Evolutionary conservation across 768 basidiomycete species (phyloP).

Genomic region (Suillus tomentosus): DNA sequence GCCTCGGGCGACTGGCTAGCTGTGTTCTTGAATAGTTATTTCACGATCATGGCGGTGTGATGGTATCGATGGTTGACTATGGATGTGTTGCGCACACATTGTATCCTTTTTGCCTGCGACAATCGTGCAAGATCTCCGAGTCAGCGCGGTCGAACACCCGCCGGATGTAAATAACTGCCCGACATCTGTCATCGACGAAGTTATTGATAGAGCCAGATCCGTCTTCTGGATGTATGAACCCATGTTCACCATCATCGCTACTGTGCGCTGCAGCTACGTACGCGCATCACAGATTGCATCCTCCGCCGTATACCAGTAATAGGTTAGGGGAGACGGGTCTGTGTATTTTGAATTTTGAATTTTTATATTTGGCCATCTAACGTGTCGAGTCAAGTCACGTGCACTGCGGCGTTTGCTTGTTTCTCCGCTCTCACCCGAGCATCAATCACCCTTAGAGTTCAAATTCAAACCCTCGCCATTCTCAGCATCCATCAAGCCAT

Average conservation of each 20-base stretch:
- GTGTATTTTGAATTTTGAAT: too few species aligned
- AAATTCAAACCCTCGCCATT: not conserved
- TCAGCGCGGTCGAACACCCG: too few species aligned
- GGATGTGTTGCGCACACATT: not conserved
- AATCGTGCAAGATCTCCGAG: not conserved
- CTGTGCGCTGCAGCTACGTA: not conserved
- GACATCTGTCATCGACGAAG: not conserved
- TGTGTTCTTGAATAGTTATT: not conserved
- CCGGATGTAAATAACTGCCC: too few species aligned
- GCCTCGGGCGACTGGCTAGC: not conserved
- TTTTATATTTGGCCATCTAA: too few species aligned
- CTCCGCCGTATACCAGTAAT: not conserved
- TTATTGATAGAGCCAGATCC: not conserved
- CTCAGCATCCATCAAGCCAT: slow-evolving; percentile 35
- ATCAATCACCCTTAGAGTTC: not conserved
- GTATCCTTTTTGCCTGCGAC: not conserved
- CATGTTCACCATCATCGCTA: not conserved
- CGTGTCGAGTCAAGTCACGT: slow-evolving; percentile 19
- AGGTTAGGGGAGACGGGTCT: not conserved
- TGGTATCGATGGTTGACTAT: not conserved
- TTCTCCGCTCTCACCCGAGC: slow-evolving; percentile 15
- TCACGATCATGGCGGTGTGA: not conserved
- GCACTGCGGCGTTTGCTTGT: not conserved
- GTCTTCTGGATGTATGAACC: not conserved
- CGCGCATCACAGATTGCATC: not conserved